Base-by-base conservation (phyloP, 2,329 filamentous ascomycete species). In the Phaeosphaeria sp. region DNA sequence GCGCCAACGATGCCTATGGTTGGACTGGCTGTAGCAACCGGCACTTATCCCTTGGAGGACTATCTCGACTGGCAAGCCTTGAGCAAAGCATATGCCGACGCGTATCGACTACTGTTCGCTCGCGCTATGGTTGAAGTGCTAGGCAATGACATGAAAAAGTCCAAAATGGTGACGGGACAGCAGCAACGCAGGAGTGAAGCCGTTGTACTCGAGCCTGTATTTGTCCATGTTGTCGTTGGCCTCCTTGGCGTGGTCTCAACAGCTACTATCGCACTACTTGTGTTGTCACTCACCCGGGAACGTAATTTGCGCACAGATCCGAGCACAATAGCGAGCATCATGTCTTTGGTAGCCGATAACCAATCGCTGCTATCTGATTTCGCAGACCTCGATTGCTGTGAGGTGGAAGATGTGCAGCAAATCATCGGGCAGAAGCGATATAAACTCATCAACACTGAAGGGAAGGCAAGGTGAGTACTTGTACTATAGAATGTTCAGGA, bases 71-170 rank as follows among this genome's bases (percentile, higher is more conserved):
- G 73, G 23, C 49, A 67, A 15, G 59, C 56, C 0, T 54, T 83
- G 0, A 62, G 67, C 0, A 27, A 60, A 1, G 75, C 77, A 0
- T 82, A 80, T 46, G 69, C 78, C 25, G 66, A 69, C 1, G 79
- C 79, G 0, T 81, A 83, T 52, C 67, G 77, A 15, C 27, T 84
- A 0, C 61, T 83, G 0, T 82, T 84, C 44, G 61, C 78, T 0
- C 65, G 77, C 1, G 56, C 67, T 0, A 71, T 80, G 70, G 58
- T 63, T 0, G 72, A 78, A 6, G 59, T 78, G 1, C 55, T 79
- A 0, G 55, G 50, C 0, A n/a, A n/a, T n/a, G n/a, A n/a, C n/a
- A n/a, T n/a, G n/a, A n/a, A n/a, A n/a, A n/a, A n/a, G n/a, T n/a
- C n/a, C n/a, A n/a, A n/a, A n/a, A n/a, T n/a, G n/a, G n/a, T n/a